Base-by-base conservation (phyloP, 148 eudicot species). In the Diospyros lotus region DNA sequence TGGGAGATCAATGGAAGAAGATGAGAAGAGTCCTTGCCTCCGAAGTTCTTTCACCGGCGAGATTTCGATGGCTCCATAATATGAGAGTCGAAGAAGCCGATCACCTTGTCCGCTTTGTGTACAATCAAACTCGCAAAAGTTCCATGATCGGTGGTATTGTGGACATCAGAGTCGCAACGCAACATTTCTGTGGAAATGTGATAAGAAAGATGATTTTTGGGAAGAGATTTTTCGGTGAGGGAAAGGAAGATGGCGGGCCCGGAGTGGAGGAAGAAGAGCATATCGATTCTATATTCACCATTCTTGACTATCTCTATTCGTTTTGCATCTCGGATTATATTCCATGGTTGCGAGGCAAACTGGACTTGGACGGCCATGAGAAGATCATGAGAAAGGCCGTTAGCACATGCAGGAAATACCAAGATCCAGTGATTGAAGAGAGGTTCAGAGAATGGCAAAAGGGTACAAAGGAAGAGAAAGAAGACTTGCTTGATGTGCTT, bases 1-100 rank as follows among this genome's bases (percentile, higher is more conserved):
- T n/a, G 5, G 75, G 66, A 13, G 75, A 72, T 15, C 75, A 72
- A 46, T 72, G 75, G 66, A 72, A 72, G 43, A 72, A 72, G 18
- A 72, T 72, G 75, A 59, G 28, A n/a, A 45, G 55, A 48, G 14
- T 72, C 7, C 7, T 72, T 11, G 9, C 40, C 43, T 72, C 75
- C 4, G 55, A 72, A 14, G 43, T 72, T 18, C 42, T 72, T 10
- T 42, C 65, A 3, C 4, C 66, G 14, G 39, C 55, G 0, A 72
- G 15, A 17, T n/a, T 42, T 6, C 66, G 42, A 1, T 72, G 75
- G 65, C 66, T 72, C 45, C 54, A 45, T n/a, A 2, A 17, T 17
- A 72, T 58, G 5, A 72, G 75, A 72, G 75, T 4, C 5, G 66
- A 60, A 43, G 75, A 72, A 61, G 65, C 65, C 2, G 66, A 72